phyloP scores from a whole-genome alignment of 257 asterid species.

The Avicennia marina region DNA sequence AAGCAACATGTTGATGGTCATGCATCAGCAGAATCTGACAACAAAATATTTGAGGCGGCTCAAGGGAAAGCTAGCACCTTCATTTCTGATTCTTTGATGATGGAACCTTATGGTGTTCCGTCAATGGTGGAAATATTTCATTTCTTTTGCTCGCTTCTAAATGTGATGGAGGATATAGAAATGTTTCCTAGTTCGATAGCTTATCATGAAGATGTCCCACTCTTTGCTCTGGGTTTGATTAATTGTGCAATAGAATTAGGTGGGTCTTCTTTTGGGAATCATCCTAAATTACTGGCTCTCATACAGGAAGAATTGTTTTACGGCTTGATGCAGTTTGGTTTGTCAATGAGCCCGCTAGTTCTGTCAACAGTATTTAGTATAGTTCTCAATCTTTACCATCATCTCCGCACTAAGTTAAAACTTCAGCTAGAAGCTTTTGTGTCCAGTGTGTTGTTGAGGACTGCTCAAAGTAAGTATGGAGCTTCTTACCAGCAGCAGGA shows the following conservation, averaged over 20 bases:
- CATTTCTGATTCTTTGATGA: slow-evolving; percentile 43
- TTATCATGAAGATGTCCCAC: slow-evolving; percentile 92
- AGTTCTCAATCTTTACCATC: slow-evolving; percentile 88
- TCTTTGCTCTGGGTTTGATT: slow-evolving; percentile 88
- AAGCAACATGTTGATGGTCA: slow-evolving; percentile 34
- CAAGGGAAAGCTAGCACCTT: slow-evolving; percentile 26
- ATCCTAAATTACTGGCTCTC: slow-evolving; percentile 70
- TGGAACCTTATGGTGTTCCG: slow-evolving; percentile 89
- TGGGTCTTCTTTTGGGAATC: slow-evolving; percentile 65
- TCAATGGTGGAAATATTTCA: slow-evolving; percentile 89
- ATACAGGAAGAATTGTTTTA: slow-evolving; percentile 87
- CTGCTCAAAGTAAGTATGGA: slow-evolving; percentile 79
- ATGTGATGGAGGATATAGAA: slow-evolving; percentile 74
- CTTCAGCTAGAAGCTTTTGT: slow-evolving; percentile 88
- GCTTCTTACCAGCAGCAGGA: slow-evolving; percentile 93
- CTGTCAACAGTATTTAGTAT: slow-evolving; percentile 93
- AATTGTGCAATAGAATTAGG: slow-evolving; percentile 87
- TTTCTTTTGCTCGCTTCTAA: slow-evolving; percentile 84
- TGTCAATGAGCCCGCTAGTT: slow-evolving; percentile 91
- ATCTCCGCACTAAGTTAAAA: slow-evolving; percentile 71
- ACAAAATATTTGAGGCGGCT: slow-evolving; percentile 22
- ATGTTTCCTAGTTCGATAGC: slow-evolving; percentile 66
- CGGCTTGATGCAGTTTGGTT: slow-evolving; percentile 86
- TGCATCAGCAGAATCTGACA: slow-evolving; percentile 35
- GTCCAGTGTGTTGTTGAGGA: slow-evolving; percentile 69